Evolutionary conservation across 2,329 filamentous ascomycete species (phyloP), one percentile per base, ranked within the genome.

Genomic region (Cercospora brassicicola): DNA sequence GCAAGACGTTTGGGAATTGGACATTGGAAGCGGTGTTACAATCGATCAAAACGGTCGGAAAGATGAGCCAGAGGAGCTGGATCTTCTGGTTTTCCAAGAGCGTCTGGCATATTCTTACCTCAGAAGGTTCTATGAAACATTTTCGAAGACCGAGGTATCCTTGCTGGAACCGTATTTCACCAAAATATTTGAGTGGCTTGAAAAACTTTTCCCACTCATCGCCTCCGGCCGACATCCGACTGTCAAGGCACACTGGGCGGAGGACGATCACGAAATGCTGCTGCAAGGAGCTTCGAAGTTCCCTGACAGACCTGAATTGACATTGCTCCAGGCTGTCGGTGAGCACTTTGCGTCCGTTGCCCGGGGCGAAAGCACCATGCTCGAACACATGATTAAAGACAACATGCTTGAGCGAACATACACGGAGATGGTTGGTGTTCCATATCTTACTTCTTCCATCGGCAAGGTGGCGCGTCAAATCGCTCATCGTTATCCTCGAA

Each of bases 401-500:
- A 51, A 59, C 26, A 55, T 62, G 7, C 65, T 69, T 61, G 56
- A 65, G 11, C 42, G 55, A 56, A 59, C 30, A 39, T 66, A 68
- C 64, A 59, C 57, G 36, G 45, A 62, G 26, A 36, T 48, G 15
- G n/a, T 67, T 15, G 65, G 60, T n/a, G 15, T 67, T 36, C 36
- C 48, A 28, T 36, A 63, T 11, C 31, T 62, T n/a, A 62, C 10
- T 5, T 30, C 36, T 20, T 62, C 39, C 30, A 51, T 51, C 36
- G 28, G 26, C 30, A 57, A 33, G 11, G 45, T 69, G 45, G 65
- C 63, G 10, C 60, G 31, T 10, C 67, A 70, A 45, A 55, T 85
- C 4, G 65, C 74, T 0, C 75, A 81, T 65, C 77, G 79, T 2
- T 80, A 81, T 57, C 83, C 83, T 0, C 77, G 77, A 15, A 75